Conservation (phyloP, 129 eudicot species). For the Pseudognaphalium luteoalbum region DNA sequence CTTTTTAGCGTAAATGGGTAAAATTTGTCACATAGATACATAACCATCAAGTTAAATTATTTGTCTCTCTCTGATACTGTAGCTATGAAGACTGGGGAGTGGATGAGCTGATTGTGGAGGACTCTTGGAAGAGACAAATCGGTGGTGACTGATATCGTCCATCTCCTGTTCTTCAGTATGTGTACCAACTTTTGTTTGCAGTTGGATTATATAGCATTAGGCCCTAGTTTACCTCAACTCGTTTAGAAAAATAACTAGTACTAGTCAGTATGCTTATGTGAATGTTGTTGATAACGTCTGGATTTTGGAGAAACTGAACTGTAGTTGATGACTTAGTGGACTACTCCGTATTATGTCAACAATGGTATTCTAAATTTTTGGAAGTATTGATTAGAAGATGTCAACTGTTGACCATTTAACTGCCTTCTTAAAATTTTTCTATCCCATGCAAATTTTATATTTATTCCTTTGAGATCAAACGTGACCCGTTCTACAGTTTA, state of each 20-base stretch:
- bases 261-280: not conserved
- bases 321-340: not conserved
- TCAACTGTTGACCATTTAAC: no score
- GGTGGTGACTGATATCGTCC: slow-evolving; percentile 34
- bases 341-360: no score
- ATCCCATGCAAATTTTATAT: no score
- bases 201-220: not conserved
- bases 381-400: no score
- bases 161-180: slow-evolving; percentile 4
- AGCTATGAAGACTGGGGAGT: slow-evolving; percentile 99
- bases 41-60: not conserved
- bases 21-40: not conserved
- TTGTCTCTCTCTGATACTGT: slow-evolving; percentile 7
- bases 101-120: slow-evolving; percentile 93
- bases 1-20: not conserved
- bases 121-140: slow-evolving; percentile 97
- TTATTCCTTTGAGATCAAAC: no score
- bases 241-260: not conserved
- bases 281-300: slow-evolving; percentile 13
- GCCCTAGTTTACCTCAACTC: not conserved
- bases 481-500: no score
- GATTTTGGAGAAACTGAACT: slow-evolving; percentile 12
- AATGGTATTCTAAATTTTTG: no score
- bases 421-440: no score
- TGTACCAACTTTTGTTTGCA: not conserved